These are phyloP conservation scores for Rutstroemia sp. DNA, from an alignment of 2,329 filamentous ascomycete genomes.

Conservation along the genomic window DNA sequence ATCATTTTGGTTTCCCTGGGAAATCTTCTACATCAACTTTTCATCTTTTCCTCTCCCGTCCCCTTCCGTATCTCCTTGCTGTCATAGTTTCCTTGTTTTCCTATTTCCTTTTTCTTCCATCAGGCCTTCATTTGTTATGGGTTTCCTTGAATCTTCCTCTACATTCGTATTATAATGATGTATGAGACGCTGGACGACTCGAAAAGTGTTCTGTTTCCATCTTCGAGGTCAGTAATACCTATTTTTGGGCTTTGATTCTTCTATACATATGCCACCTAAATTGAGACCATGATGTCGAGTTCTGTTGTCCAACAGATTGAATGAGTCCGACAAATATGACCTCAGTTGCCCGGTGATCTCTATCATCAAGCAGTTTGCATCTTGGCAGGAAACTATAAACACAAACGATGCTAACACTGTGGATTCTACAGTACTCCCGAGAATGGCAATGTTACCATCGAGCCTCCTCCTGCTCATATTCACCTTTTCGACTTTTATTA, in stretches of 20 bases:
- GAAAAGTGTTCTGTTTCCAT: conserved; percentile 19
- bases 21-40: conserved; percentile 11
- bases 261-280: conserved; percentile 2
- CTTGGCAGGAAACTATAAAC: conserved; percentile 3
- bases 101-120: conserved; percentile 22
- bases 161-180: conserved; percentile 27
- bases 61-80: conserved; percentile 1
- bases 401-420: conserved; percentile 17
- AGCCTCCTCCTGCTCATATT: conserved; percentile 25
- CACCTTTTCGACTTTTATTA: conserved; percentile 17
- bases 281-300: not conserved
- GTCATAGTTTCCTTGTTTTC: conserved; percentile 11
- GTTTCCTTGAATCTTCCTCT: conserved; percentile 13
- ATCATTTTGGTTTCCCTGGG: conserved; percentile 8
- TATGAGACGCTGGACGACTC: conserved; percentile 30
- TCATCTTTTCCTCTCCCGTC: conserved; percentile 6
- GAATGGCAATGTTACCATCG: conserved; percentile 29
- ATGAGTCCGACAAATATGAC: conserved; percentile 2
- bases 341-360: conserved; percentile 2
- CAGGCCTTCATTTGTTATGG: conserved; percentile 11
- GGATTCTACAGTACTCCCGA: conserved; percentile 18
- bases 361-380: not conserved
- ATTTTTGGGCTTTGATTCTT: not conserved
- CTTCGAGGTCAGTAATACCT: conserved; percentile 23
- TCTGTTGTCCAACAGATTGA: conserved; percentile 3